These are phyloP conservation scores for Parasitella parasitica DNA, from an alignment of 371 early-diverging fungal species.

Conservation along the genomic window DNA sequence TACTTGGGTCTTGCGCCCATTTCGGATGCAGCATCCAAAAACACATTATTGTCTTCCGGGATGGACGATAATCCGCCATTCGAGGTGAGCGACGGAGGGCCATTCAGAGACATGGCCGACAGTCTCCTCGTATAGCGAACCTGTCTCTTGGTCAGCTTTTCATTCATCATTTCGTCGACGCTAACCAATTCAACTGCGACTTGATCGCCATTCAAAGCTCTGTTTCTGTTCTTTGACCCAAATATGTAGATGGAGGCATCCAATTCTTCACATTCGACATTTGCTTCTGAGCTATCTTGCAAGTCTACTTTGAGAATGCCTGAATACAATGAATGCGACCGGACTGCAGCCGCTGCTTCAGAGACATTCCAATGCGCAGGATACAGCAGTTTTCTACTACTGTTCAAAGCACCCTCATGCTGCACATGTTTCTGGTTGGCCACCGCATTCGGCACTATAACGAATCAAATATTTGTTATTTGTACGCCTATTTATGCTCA, in stretches of 20 bases:
- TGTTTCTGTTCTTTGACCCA: slow-evolving; percentile 67
- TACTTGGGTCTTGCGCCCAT: slow-evolving; percentile 18
- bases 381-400: slow-evolving; percentile 19
- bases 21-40: not conserved
- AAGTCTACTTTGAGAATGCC: slow-evolving; percentile 33
- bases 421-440: not conserved
- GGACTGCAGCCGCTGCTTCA: slow-evolving; percentile 26
- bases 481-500: not conserved
- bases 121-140: slow-evolving; percentile 24
- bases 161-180: slow-evolving; percentile 48
- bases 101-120: slow-evolving; percentile 1
- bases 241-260: slow-evolving; percentile 55
- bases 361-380: slow-evolving; percentile 24
- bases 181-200: slow-evolving; percentile 66
- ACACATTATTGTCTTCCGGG: slow-evolving; percentile 15
- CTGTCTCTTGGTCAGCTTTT: slow-evolving; percentile 29
- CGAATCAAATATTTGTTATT: not conserved
- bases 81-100: not conserved
- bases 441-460: slow-evolving; percentile 11
- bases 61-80: slow-evolving; percentile 20
- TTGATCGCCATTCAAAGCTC: slow-evolving; percentile 73
- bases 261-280: slow-evolving; percentile 56
- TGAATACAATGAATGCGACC: slow-evolving; percentile 24
- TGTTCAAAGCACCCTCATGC: not conserved
- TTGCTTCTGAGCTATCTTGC: slow-evolving; percentile 58